Base-by-base conservation (phyloP, 2,329 filamentous ascomycete species). In the Penicillium palitans region DNA sequence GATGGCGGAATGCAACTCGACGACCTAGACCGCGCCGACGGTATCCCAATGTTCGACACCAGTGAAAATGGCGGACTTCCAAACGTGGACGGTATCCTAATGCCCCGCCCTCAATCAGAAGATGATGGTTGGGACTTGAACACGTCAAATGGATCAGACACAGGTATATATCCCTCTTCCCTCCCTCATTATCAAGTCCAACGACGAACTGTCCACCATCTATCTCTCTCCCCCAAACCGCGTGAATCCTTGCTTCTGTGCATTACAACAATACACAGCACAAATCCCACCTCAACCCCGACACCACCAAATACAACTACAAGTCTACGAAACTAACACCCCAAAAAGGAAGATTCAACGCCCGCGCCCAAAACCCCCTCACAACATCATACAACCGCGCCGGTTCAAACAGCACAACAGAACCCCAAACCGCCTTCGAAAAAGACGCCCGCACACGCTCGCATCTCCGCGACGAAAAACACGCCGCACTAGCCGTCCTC, bases 401-500 rank as follows among this genome's bases (percentile, higher is more conserved):
- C 25, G 8, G 9, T 10, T 21, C 21, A 24, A 29, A 48, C 4
- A 6, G 33, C 7, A 21, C 13, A 5, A 25, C 25, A 17, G 46
- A 52, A 21, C 17, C 41, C 6, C 52, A 19, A 50, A 58, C 29
- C 9, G 45, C 37, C 7, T 57, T 27, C 6, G 50, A 57, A 31
- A 33, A 42, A 31, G 47, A 57, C 15, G 40, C 52, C 7, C 50
- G 55, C 12, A 50, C 52, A 17, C 66, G 62, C 57, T 68, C 59
- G 21, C 66, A 55, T 12, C 61, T 66, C 21, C 70, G 72, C 35
- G 74, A 76, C 48, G 72, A 73, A 41, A 68, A 73, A 33, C 71
- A 76, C 41, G 73, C 73, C 4, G 71, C 74, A 2, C 67, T 77
- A 15, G 71, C 68, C n/a, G 70, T 78, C 9, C 59, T 78, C 6